Evolutionary conservation across 2,329 filamentous ascomycete genomes (phyloP).

Genomic region (Ophiostoma tasmaniense): DNA sequence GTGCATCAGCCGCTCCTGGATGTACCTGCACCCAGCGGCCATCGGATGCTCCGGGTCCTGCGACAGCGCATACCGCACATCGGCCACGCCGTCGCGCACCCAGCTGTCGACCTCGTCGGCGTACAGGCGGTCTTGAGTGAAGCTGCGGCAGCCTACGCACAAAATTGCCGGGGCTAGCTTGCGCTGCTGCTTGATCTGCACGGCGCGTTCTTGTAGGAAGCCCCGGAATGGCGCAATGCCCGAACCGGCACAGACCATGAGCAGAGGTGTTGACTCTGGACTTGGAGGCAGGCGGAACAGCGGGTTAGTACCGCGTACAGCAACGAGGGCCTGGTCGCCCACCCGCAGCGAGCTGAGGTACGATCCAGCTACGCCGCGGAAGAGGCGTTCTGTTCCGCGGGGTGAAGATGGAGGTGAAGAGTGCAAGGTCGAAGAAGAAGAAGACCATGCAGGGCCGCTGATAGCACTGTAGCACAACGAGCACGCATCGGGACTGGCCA

Average conservation of each 20-base stretch:
- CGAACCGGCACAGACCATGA: conserved; percentile 44
- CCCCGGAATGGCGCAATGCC: conserved; percentile 55
- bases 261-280: conserved; percentile 38
- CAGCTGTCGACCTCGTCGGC: conserved; percentile 49
- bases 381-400: conserved; percentile 18
- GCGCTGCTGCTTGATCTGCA: conserved; percentile 37
- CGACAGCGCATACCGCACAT: conserved; percentile 53
- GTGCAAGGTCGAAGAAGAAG: background rate
- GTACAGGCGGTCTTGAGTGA: conserved; percentile 33
- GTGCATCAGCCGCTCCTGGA: conserved; percentile 44
- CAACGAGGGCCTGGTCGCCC: conserved; percentile 40
- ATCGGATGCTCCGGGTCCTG: conserved; percentile 32
- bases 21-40: conserved; percentile 24
- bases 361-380: conserved; percentile 51
- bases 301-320: conserved; percentile 36
- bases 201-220: conserved; percentile 53
- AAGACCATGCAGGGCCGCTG: conserved; percentile 45
- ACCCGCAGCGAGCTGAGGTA: conserved; percentile 49
- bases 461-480: conserved; percentile 62
- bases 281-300: conserved; percentile 42
- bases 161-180: conserved; percentile 18
- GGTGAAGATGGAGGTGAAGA: background rate
- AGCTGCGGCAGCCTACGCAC: conserved; percentile 20
- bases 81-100: conserved; percentile 51
- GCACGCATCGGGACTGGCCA: conserved; percentile 40